Evolutionary conservation across 805 yeast species (phyloP), one percentile per base, ranked within the genome.

Genomic region (Yamadazyma olivae): DNA sequence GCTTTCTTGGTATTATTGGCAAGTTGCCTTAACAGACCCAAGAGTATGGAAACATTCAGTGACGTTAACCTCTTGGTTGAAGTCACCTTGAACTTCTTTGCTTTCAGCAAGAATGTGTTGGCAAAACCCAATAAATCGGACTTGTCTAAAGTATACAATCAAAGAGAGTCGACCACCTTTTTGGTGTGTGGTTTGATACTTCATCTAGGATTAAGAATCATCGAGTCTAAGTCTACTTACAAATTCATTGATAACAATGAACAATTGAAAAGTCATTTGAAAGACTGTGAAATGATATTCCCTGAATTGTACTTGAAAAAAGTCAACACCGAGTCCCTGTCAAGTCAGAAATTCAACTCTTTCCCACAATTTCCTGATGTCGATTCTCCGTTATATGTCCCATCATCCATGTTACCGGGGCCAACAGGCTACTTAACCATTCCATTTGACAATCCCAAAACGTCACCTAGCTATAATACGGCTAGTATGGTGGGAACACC

Each of bases 1-100:
- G 71, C 71, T 3, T 54, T 48, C 32, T 43, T 61, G 27, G 50
- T 47, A n/a, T 22, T 63, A 2, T 35, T 61, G 12, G 56, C 61
- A 1, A 48, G 54, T 25, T 54, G 60, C 30, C 38, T 65, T 28
- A 62, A 59, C 42, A 53, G 54, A 30, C 61, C 67, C 3, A 47
- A 48, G 9, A 47, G 49, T 9, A 48, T 51, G 0, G 67, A 61
- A 6, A 42, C 56, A 3, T 33, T 45, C 16, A 39, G 38, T 18
- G 71, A 67, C 40, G 43, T 61, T 22, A 45, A 54, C 26, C 39
- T 66, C 24, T 49, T 67, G 25, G 50, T 59, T 33, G 44, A 41
- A 13, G 40, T 43, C 1, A 37, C 48, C 1, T 19, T 49, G 27
- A 36, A 38, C 6, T 46, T 50, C 26, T 49, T 49, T 36, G 45